Conservation (phyloP, 768 basidiomycete genomes). For the Clitopilus passeckerianus region DNA sequence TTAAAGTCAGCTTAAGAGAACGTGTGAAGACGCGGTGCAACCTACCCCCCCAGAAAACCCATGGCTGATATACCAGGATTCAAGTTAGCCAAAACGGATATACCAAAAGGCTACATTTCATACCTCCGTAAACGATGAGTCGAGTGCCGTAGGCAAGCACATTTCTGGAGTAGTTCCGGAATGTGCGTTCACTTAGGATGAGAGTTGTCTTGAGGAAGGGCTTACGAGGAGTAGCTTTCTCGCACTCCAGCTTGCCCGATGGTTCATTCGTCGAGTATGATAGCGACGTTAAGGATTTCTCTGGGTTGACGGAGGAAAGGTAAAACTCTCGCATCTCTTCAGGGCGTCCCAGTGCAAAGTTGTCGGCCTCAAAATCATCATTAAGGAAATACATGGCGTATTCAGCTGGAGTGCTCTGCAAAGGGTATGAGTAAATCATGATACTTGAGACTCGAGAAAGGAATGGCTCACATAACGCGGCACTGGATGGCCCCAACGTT, state of each 20-base stretch:
- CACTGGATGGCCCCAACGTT: slow-evolving; percentile 33
- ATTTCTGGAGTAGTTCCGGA: neutral
- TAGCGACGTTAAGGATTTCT: neutral
- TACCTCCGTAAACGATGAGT: slow-evolving; percentile 47
- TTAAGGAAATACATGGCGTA: slow-evolving; percentile 57
- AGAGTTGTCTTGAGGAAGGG: neutral
- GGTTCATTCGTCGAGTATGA: neutral
- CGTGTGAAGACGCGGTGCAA: neutral
- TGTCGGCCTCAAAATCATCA: slow-evolving; percentile 30
- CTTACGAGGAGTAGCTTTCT: slow-evolving; percentile 3
- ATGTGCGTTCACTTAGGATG: neutral
- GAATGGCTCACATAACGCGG: slow-evolving; percentile 21
- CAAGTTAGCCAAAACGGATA: neutral
- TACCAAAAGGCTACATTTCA: slow-evolving; percentile 3
- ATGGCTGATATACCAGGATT: slow-evolving; percentile 26
- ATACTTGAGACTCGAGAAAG: slow-evolving; percentile 15
- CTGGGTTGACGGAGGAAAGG: slow-evolving; percentile 14
- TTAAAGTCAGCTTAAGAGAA: slow-evolving; percentile 9
- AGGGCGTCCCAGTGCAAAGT: slow-evolving; percentile 10
- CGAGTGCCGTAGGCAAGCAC: slow-evolving; percentile 54
- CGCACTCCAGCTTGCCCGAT: neutral
- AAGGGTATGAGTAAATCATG: slow-evolving; percentile 3
- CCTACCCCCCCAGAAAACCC: slow-evolving; percentile 39
- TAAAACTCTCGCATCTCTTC: slow-evolving; percentile 31
- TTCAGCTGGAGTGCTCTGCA: slow-evolving; percentile 31